Evolutionary conservation across 2,329 filamentous ascomycete species (phyloP), one percentile per base, ranked within the genome.

Genomic region (Ophiostoma piceae): DNA sequence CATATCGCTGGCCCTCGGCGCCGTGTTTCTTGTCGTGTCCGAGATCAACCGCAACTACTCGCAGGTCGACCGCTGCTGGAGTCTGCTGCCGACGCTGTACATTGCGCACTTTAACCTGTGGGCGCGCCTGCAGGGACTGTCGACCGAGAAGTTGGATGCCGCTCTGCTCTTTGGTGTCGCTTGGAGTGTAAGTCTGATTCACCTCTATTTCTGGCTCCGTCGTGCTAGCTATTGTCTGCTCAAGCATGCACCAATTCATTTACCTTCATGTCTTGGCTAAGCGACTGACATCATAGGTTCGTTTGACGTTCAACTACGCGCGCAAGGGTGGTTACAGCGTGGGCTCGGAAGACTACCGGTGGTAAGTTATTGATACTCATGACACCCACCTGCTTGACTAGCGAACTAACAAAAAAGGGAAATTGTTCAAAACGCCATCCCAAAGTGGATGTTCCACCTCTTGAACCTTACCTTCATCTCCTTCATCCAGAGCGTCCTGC

Each of bases 281-380:
- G 26, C 26, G 26, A 29, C 26, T 67, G 26, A 72, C 62, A 35
- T 14, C 12, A 9, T 8, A 93, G 91, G 78, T 82, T 71, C 90
- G 95, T 12, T 82, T 99, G 79, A 98, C 94, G 2, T 98, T 87
- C 83, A 99, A 99, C 80, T 99, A 97, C 81, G 97, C 91, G 89
- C 90, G 95, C 71, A 96, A 92, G 79, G 95, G 95, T 54, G 95
- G 95, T 32, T 99, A 99, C 78, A 82, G 84, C 19, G 84, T 94
- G 73, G 94, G 95, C 51, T 94, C 91, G 19, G 94, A 99, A 79
- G 95, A 99, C 79, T 99, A 99, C 79, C 87, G 95, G 80, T 99
- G 95, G 88, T 84, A 74, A 67, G 77, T 39, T 7, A 22, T 11
- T 54, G 19, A 16, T 16, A 2, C 43, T 6, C 16, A n/a, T n/a